Base-by-base conservation (phyloP, 805 yeast species). In the Blastobotrys chiropterorum region DNA sequence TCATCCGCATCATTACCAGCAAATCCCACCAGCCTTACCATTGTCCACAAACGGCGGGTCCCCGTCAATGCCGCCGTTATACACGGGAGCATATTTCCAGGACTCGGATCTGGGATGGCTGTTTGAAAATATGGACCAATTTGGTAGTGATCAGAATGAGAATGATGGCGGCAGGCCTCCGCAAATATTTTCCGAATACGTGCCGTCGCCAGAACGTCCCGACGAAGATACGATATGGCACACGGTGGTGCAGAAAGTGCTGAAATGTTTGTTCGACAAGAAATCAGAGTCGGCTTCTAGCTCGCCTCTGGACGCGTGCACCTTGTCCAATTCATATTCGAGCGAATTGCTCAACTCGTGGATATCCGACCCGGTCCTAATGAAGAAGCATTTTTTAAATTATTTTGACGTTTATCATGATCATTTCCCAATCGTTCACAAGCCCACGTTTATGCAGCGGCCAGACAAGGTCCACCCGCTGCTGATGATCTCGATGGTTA, bases 391-490 rank as follows among this genome's bases (percentile, higher is more conserved):
- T 44, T 62, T 56, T 50, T 30, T 51, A 21, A 45, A 45, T 26
- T 62, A 62, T 49, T 61, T 62, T 46, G 60, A 58, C n/a, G 56
- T 53, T 42, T 62, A 60, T 49, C 66, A 62, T 46, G 63, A 62
- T 47, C 66, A 62, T 45, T 62, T 62, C 53, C 66, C 66, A 19
- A 59, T 62, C 21, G 38, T 62, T 6, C 66, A 62, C 51, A 48
- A 51, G 16, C 60, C 62, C 2, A 47, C 64, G 19, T 56, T 56
- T 47, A 39, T 42, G 14, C 45, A 49, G 38, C 48, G 55, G 26
- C 65, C 66, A 1, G 58, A 59, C 16, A 51, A 51, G 34, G 52
- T 62, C 15, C 60, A 56, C 8, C 66, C 66, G 13, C 44, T 62
- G 31, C 53, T 62, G 30, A 50, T 62, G 49, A 50, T 61, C 22